phyloP scores from a whole-genome alignment of 2,329 filamentous ascomycete genomes.

The Colletotrichum nymphaeae region DNA sequence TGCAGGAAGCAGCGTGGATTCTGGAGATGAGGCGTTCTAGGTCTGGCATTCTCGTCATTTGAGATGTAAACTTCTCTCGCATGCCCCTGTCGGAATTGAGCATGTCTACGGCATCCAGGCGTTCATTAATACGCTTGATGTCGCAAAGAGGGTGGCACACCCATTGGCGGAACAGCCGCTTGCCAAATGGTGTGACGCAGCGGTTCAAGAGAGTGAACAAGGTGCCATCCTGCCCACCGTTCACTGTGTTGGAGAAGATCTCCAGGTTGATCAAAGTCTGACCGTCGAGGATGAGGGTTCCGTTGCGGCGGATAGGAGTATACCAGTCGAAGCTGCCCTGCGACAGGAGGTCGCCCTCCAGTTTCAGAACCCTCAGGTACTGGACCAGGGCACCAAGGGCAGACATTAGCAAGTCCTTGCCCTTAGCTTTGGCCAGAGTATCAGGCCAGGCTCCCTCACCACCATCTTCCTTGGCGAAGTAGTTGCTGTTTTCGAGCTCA shows the following conservation, averaged over 20 bases:
- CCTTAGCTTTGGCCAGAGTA: constrained; percentile 75
- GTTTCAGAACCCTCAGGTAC: constrained; percentile 87
- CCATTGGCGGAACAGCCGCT: constrained; percentile 96
- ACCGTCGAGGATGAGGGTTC: constrained; percentile 91
- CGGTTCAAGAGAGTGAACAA: constrained; percentile 91
- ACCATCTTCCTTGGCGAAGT: constrained; percentile 74
- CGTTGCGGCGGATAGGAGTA: constrained; percentile 89
- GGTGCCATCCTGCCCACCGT: constrained; percentile 86
- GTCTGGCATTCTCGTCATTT: constrained; percentile 92
- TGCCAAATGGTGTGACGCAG: constrained; percentile 96
- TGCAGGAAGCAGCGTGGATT: constrained; percentile 92
- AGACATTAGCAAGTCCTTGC: constrained; percentile 89
- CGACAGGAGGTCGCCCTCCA: constrained; percentile 87
- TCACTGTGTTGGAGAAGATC: constrained; percentile 92
- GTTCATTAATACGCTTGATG: constrained; percentile 88
- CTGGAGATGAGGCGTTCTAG: constrained; percentile 93
- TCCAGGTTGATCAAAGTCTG: constrained; percentile 99
- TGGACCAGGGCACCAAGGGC: constrained; percentile 89
- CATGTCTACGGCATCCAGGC: constrained; percentile 93
- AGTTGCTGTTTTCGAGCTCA: constrained; percentile 82
- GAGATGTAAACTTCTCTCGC: constrained; percentile 88
- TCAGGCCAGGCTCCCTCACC: constrained; percentile 77
- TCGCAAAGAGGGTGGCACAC: constrained; percentile 95
- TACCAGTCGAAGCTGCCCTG: constrained; percentile 94
- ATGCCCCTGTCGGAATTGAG: constrained; percentile 85